These are phyloP conservation scores for Populus davidiana DNA, from an alignment of 345 rosid genomes.

Conservation along the genomic window DNA sequence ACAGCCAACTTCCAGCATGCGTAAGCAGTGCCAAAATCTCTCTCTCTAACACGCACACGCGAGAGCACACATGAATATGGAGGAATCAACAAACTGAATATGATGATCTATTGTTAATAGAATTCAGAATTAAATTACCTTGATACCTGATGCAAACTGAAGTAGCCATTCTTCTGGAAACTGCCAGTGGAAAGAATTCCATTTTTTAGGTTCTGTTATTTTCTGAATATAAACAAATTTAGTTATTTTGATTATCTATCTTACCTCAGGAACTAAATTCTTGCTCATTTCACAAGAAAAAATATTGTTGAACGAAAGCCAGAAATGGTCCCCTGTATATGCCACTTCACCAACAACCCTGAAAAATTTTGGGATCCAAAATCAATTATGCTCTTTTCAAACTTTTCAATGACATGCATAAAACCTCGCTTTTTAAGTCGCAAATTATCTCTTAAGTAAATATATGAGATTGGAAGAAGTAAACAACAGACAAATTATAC, in stretches of 20 bases:
- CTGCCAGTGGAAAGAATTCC: conserved; percentile 35
- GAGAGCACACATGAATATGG: background rate
- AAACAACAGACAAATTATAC: background rate
- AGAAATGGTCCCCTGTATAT: conserved; percentile 35
- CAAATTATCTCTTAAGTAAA: background rate
- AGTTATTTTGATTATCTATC: background rate
- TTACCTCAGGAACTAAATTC: conserved; percentile 36
- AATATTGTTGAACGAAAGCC: conserved; percentile 40
- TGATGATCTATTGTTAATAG: background rate
- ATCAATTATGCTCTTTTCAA: background rate
- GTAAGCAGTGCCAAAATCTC: background rate
- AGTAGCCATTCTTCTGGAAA: conserved; percentile 60
- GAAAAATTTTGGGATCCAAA: conserved; percentile 1
- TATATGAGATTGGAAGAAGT: background rate
- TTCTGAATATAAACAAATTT: background rate
- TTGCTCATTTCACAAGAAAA: conserved; percentile 20
- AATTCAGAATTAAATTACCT: conserved; percentile 39
- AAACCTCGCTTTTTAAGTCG: background rate
- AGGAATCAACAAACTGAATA: background rate
- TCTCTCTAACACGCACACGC: background rate
- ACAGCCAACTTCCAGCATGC: background rate
- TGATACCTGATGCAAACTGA: conserved; percentile 56
- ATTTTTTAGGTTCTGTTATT: conserved; percentile 1
- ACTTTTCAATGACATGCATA: background rate
- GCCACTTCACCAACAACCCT: conserved; percentile 61